phyloP scores from a whole-genome alignment of 805 yeast species.

The Zygosaccharomyces pseudorouxii region DNA sequence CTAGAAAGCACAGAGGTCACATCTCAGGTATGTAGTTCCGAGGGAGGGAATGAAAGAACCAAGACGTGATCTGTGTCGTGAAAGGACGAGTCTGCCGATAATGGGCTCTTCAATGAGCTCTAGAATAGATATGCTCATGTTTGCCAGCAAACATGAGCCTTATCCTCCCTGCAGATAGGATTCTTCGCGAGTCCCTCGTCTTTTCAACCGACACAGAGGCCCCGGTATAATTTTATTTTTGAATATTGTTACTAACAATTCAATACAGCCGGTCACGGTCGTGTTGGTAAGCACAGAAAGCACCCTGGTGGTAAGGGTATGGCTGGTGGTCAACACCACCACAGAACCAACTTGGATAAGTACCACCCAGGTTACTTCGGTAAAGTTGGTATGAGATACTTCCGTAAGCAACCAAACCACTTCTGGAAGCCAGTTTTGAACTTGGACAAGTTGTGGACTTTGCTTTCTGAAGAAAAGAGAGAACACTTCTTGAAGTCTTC shows the following conservation, averaged over 20 bases:
- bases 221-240: not conserved
- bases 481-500: slow-evolving; percentile 86
- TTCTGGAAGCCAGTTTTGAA: slow-evolving; percentile 98
- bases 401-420: slow-evolving; percentile 91
- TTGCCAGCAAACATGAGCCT: not conserved
- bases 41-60: slow-evolving; percentile 41
- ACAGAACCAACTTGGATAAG: slow-evolving; percentile 99
- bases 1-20: slow-evolving; percentile 99
- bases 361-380: slow-evolving; percentile 99
- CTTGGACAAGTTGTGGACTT: slow-evolving; percentile 98
- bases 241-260: slow-evolving; percentile 3
- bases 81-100: slow-evolving; percentile 5
- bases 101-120: not conserved
- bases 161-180: slow-evolving; percentile 5
- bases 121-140: not conserved
- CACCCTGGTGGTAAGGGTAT: slow-evolving; percentile 99
- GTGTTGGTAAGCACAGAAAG: slow-evolving; percentile 99
- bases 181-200: not conserved
- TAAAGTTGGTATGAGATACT: slow-evolving; percentile 99
- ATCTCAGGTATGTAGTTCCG: slow-evolving; percentile 83
- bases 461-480: slow-evolving; percentile 89
- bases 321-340: slow-evolving; percentile 99
- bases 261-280: slow-evolving; percentile 96
- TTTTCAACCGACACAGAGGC: slow-evolving; percentile 2
- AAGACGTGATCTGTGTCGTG: slow-evolving; percentile 32